These are phyloP conservation scores for Butyriboletus loyo DNA, from an alignment of 768 basidiomycete species.

Conservation along the genomic window DNA sequence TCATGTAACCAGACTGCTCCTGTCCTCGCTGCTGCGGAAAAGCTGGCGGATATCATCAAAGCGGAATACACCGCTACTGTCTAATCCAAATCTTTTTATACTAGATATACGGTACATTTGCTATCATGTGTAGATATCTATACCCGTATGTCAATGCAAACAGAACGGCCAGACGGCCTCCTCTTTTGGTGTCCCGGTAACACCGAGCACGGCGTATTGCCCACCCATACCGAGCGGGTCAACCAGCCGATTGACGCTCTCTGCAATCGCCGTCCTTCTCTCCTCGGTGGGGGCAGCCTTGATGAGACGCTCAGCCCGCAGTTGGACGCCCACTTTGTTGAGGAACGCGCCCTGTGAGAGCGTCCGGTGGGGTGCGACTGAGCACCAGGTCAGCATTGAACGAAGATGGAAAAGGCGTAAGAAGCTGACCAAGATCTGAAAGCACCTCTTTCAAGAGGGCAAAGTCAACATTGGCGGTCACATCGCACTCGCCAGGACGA, in stretches of 20 bases:
- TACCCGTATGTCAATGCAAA: background rate
- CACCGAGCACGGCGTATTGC: constrained; percentile 80
- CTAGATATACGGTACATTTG: background rate
- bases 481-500: constrained; percentile 81
- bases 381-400: constrained; percentile 3
- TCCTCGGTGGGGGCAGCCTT: constrained; percentile 47
- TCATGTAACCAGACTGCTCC: constrained; percentile 21
- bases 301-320: constrained; percentile 65
- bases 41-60: constrained; percentile 34
- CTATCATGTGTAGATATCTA: background rate
- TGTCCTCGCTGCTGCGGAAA: constrained; percentile 34
- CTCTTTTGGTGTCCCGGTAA: constrained; percentile 25
- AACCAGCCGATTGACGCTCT: constrained; percentile 68
- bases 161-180: constrained; percentile 33
- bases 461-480: constrained; percentile 98
- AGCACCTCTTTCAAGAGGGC: constrained; percentile 80
- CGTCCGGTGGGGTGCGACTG: constrained; percentile 57
- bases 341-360: constrained; percentile 78
- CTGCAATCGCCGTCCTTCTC: constrained; percentile 49
- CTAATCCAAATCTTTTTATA: background rate
- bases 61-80: constrained; percentile 11
- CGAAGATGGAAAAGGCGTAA: background rate
- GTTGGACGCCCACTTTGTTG: constrained; percentile 65
- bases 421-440: constrained; percentile 52
- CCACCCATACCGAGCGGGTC: constrained; percentile 82